A percentile compares a stretch with the other conserved stretches of the same genome.
These are phyloP conservation scores for Solanum neorickii DNA, from an alignment of 257 asterid species.

Conservation along the genomic window DNA sequence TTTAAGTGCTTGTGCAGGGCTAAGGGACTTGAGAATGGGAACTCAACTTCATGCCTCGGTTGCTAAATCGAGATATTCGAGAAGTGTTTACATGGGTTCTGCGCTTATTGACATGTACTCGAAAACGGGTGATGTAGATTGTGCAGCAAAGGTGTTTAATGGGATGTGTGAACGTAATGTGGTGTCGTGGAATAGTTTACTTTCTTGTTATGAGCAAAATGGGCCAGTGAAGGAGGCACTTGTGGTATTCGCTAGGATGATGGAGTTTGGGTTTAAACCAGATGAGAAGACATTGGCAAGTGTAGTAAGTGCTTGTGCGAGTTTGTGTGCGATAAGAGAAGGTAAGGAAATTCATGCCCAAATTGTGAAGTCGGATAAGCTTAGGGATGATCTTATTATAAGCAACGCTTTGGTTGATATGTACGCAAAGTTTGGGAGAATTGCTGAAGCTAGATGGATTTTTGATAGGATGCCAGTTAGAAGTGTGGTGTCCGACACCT, in stretches of 20 bases:
- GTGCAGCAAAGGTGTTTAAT: background rate
- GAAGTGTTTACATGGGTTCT: conserved; percentile 2
- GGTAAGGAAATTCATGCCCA: background rate
- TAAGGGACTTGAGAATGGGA: conserved; percentile 1
- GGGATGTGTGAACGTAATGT: conserved; percentile 3
- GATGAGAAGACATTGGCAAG: conserved; percentile 10
- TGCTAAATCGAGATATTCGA: background rate
- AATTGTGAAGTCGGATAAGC: background rate
- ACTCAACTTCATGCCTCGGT: background rate
- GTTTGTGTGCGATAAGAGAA: background rate
- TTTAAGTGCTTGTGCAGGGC: conserved; percentile 1
- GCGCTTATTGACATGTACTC: conserved; percentile 2
- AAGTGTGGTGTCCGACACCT: conserved; percentile 4
- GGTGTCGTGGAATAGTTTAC: conserved; percentile 9
- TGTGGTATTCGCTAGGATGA: background rate
- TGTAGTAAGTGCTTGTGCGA: conserved; percentile 7
- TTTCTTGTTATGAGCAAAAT: conserved; percentile 7
- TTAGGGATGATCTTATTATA: conserved; percentile 1
- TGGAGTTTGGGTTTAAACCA: background rate
- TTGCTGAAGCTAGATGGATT: conserved; percentile 3
- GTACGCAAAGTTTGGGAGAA: conserved; percentile 1
- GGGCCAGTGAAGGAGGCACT: background rate
- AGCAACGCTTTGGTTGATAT: conserved; percentile 2
- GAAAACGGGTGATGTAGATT: background rate
- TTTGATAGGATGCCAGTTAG: conserved; percentile 2